Evolutionary conservation across 2,329 filamentous ascomycete species (phyloP), one percentile per base, ranked within the genome.

Genomic region (Thermoascus crustaceus): DNA sequence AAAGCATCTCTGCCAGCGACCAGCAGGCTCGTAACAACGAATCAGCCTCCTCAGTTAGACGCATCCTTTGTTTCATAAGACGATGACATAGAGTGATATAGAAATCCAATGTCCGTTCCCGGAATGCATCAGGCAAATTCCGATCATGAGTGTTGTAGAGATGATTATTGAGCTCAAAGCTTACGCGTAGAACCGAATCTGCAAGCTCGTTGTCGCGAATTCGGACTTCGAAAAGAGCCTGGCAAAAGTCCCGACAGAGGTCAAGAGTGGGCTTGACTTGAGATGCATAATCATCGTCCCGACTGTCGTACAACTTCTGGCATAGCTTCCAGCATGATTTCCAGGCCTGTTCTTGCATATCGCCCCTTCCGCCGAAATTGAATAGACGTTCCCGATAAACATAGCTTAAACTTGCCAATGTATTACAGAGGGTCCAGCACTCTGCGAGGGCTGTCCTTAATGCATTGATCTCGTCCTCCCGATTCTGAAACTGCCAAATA

Each of bases 371-470:
- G 1, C 82, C 80, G 48, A 75, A 82, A 56, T 77, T 79, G 58
- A 91, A 89, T 20, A 87, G 80, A 13, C 84, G 74, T 47, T 85
- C 76, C 18, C 86, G 78, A 53, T 94, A 85, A 44, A 82, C 82
- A 11, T 84, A 88, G 58, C 86, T 94, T 11, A 94, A 70, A 44
- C 76, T 85, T 14, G 86, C 85, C 20, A 95, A 67, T 0, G 87
- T 94, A 54, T 94, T 95, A 66, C 88, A 95, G 9, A 95, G 67
- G 0, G 82, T 93, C 88, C 88, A 95, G 60, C 87, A 94, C 64
- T 94, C 85, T 42, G 82, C 77, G 10, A 95, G 69, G 2, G 87
- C 85, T 19, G 76, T 77, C 42, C 76, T 77, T n/a, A 94, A 66
- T 5, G 82, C 80, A 41, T 73, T 75, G 20, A 71, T 69, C 50